These are phyloP conservation scores for Withania somnifera DNA, from an alignment of 305 asterid species.

Conservation along the genomic window DNA sequence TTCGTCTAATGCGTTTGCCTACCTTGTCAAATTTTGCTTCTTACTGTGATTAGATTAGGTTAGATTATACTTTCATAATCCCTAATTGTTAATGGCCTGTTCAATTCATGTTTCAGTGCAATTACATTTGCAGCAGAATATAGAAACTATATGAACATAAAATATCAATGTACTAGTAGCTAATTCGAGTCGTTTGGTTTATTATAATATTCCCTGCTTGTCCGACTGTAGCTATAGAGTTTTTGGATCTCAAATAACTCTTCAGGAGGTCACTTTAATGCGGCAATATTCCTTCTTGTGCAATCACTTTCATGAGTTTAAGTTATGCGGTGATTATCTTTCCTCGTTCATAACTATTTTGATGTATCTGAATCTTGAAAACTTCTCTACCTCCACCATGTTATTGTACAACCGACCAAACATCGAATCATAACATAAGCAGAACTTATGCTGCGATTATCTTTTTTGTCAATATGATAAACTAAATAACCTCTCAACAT, in stretches of 20 bases:
- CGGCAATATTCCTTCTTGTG: background rate
- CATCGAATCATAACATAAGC: background rate
- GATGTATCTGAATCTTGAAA: no score
- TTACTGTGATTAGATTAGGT: background rate
- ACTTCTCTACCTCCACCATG: no score
- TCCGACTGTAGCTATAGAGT: background rate
- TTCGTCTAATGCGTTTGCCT: background rate
- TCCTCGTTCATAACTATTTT: no score
- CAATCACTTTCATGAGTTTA: background rate
- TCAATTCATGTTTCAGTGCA: background rate
- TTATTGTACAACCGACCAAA: background rate
- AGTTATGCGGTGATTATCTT: no score
- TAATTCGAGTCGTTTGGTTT: background rate
- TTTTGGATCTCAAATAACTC: background rate
- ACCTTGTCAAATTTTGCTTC: background rate
- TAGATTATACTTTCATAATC: background rate
- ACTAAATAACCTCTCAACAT: background rate
- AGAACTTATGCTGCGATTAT: background rate
- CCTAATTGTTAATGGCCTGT: background rate
- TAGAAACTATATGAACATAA: background rate
- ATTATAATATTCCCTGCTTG: no score
- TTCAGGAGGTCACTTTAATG: background rate
- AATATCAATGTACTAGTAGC: background rate
- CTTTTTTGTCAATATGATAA: background rate
- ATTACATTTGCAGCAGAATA: background rate